phyloP scores from a whole-genome alignment of 371 early-diverging fungal genomes.

The Enterocytospora artemiae region DNA sequence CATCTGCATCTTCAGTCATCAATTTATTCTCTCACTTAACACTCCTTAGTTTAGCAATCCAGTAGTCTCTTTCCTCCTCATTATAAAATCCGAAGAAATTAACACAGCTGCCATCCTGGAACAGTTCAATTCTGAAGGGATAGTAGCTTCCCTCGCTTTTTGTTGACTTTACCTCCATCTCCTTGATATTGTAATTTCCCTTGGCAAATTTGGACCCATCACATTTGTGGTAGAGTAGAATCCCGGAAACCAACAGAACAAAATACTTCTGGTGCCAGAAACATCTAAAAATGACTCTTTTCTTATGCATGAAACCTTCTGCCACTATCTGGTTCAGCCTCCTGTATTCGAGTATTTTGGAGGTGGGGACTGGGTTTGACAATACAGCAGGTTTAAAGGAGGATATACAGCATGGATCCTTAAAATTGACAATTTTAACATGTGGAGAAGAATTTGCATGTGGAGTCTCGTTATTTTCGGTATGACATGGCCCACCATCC shows the following conservation, averaged over 20 bases:
- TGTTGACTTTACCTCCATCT: background rate
- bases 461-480: no score
- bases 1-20: no score
- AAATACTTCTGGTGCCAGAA: conserved; percentile 53
- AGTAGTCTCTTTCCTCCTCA: conserved; percentile 36
- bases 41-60: conserved; percentile 24
- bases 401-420: no score
- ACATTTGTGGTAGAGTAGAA: conserved; percentile 36
- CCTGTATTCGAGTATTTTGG: conserved; percentile 36
- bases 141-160: conserved; percentile 12
- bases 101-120: background rate
- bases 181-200: conserved; percentile 39
- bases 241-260: conserved; percentile 41
- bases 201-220: conserved; percentile 32
- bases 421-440: no score
- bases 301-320: conserved; percentile 45
- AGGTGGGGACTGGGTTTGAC: background rate
- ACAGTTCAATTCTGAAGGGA: conserved; percentile 29
- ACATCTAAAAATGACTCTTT: conserved; percentile 43
- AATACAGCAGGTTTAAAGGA: conserved; percentile 12
- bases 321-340: conserved; percentile 16
- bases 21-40: conserved; percentile 1
- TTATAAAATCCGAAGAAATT: conserved; percentile 37
- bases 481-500: no score
- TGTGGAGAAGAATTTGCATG: no score